Evolutionary conservation across 2,329 filamentous ascomycete genomes (phyloP), one percentile per base, ranked within the genome.

Genomic region (Samsoniella hepiali): DNA sequence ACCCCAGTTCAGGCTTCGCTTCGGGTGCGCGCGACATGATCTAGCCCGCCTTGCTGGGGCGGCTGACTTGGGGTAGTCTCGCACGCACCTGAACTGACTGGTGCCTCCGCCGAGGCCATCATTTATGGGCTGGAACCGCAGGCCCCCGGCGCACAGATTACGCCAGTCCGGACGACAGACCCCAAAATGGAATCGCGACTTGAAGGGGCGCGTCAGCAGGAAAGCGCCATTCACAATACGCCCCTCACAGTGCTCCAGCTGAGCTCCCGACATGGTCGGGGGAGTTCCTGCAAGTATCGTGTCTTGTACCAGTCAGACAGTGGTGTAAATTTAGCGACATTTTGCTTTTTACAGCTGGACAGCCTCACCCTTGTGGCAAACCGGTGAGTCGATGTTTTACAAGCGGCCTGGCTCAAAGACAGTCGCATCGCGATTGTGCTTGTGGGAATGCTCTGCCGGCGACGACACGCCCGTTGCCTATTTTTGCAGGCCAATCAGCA

Each of bases 121-220:
- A 10, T 57, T 38, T 9, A 47, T 34, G 49, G 51, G 53, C 60
- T 57, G 51, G 59, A 62, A 54, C 22, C 31, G n/a, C 22, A 22
- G 22, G 49, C 49, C 53, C 53, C 32, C 32, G 42, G 49, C 53
- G 60, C 49, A 57, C 44, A 49, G 44, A 56, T 57, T 47, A 54
- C 60, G 42, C 60, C 60, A 44, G 60, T 55, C 60, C 60, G 60
- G 60, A 57, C 38, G 40, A 56, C 40, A 45, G 51, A 42, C 53
- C 60, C 60, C 60, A 51, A 62, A 62, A 54, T 15, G 60, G 60
- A 57, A 62, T 62, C 60, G 60, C 9, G 44, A 56, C 44, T 42
- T 57, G 22, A 34, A 38, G 40, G 51, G 42, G 51, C 50, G 60
- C 60, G 51, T 62, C 60, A 62, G 51, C 51, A 62, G 44, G n/a